Conservation (phyloP, 1,139 yeast species). For the Lodderomyces jiufengensis region DNA sequence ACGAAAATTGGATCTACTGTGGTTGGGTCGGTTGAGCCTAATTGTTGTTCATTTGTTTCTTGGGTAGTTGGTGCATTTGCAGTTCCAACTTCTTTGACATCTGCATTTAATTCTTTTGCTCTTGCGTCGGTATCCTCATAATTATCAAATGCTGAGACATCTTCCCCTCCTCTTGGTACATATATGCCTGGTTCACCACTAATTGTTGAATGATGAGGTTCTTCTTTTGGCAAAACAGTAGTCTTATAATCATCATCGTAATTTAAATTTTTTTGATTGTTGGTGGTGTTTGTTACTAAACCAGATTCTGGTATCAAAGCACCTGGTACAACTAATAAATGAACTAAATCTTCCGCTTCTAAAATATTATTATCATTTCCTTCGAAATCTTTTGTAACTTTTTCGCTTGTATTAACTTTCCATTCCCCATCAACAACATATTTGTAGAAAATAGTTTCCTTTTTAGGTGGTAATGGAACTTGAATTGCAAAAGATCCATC, state of each 20-base stretch:
- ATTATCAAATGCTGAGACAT: constrained; percentile 36
- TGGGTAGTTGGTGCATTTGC: constrained; percentile 6
- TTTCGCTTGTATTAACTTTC: constrained; percentile 47
- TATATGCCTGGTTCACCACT: constrained; percentile 58
- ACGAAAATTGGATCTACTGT: not conserved
- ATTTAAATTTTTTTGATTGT: constrained; percentile 7
- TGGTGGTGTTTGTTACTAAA: constrained; percentile 12
- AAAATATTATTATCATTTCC: constrained; percentile 66
- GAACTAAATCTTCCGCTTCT: constrained; percentile 36
- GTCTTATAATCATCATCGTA: constrained; percentile 32
- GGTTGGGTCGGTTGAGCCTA: constrained; percentile 1
- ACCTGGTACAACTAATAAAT: constrained; percentile 24
- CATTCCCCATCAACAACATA: constrained; percentile 76
- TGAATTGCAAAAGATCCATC: constrained; percentile 60
- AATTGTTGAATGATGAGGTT: constrained; percentile 37
- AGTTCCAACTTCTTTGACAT: constrained; percentile 10
- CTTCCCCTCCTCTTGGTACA: constrained; percentile 37
- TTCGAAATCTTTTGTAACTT: constrained; percentile 41
- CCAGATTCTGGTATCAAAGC: constrained; percentile 59
- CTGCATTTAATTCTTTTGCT: constrained; percentile 45
- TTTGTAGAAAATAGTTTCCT: constrained; percentile 54
- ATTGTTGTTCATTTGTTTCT: not conserved
- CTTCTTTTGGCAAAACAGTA: constrained; percentile 56
- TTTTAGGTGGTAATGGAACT: constrained; percentile 46
- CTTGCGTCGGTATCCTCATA: constrained; percentile 43